Base-by-base conservation (phyloP, 2,329 filamentous ascomycete species). In the Blastomyces silverae region DNA sequence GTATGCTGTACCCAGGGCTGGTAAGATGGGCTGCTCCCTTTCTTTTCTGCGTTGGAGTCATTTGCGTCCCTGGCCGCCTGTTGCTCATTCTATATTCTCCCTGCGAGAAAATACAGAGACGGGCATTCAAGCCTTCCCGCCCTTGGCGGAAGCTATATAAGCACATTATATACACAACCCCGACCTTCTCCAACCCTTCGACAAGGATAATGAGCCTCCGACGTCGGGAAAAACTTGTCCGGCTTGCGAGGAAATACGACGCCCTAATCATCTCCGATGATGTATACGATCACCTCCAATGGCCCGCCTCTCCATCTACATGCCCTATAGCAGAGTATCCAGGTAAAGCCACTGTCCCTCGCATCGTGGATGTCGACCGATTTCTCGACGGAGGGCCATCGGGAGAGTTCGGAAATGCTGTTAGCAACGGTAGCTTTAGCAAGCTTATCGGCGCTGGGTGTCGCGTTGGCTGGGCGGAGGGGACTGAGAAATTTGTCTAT, bases 281-380 rank as follows among this genome's bases (percentile, higher is more conserved):
- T 75, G 92, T 97, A 11, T 99, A 99, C 74, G 93, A 97, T 75
- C 89, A 93, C 69, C 81, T 97, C 5, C 89, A 92, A 73, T 97
- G 92, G 91, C 83, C 85, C 2, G 71, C 79, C 17, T 44, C 37
- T 15, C 2, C 56, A 17, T 44, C 37, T 17, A 3, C 0, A 72
- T 78, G 56, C 48, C 70, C 39, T 25, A 5, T 2, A 15, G 3
- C 0, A 25, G 22, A 42, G 28, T 59, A 59, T 44, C 37, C 56
- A 28, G 8, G 28, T 22, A 44, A 64, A 37, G 70, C 69, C 22
- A n/a, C 71, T 42, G 68, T 92, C 10, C 91, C 91, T 2, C 85
- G 91, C 0, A 80, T 96, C 0, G 86, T 90, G 22, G 92, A 96
- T 73, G 80, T 96, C 64, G 92, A 96, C 75, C 79, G 85, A 8